phyloP scores from a whole-genome alignment of 2,329 filamentous ascomycete species.

The Neopestalotiopsis sp. region DNA sequence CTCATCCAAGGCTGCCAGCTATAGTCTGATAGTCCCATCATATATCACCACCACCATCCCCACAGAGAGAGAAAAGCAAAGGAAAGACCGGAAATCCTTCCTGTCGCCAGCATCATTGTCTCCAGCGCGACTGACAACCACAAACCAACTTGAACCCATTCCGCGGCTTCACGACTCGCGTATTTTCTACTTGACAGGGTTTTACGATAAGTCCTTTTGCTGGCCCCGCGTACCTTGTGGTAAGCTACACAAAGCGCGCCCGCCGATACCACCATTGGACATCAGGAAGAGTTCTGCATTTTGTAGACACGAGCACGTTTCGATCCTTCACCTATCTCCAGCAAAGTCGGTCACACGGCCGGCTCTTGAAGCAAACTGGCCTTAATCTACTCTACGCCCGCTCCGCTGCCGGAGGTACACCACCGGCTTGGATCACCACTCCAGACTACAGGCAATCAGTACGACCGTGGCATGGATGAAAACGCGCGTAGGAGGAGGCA shows the following conservation, averaged over 20 bases:
- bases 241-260: constrained; percentile 20
- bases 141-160: constrained; percentile 24
- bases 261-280: neutral
- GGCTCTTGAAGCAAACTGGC: constrained; percentile 63
- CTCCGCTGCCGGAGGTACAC: constrained; percentile 66
- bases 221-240: constrained; percentile 24
- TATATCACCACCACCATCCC: constrained; percentile 24
- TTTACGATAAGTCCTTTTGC: constrained; percentile 25
- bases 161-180: constrained; percentile 21
- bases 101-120: constrained; percentile 26
- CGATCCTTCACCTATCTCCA: neutral
- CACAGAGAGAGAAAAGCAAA: neutral
- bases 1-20: constrained; percentile 26
- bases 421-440: constrained; percentile 67
- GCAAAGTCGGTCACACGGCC: constrained; percentile 37
- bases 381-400: constrained; percentile 63
- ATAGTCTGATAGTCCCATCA: constrained; percentile 26
- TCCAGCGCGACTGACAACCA: constrained; percentile 22
- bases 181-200: constrained; percentile 23
- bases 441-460: constrained; percentile 57
- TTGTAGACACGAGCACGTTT: neutral
- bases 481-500: constrained; percentile 75
- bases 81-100: constrained; percentile 14
- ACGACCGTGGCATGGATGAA: constrained; percentile 77
- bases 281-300: neutral